Base-by-base conservation (phyloP, 768 basidiomycete genomes). In the Erythrobasidium yunnanense region DNA sequence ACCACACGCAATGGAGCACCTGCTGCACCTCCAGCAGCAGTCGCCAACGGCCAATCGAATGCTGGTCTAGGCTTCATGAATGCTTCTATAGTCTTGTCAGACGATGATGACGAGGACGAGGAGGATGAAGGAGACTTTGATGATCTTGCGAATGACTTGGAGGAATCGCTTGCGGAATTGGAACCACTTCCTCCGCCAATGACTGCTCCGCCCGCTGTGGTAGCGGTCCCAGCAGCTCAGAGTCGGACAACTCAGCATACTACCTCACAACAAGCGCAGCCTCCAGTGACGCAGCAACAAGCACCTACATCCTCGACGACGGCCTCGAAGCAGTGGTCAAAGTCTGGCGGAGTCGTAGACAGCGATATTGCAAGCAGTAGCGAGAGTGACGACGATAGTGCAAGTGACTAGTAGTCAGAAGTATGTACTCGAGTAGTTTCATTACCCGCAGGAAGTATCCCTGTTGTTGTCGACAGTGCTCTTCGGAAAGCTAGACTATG, bases 311-410 rank as follows among this genome's bases (percentile, higher is more conserved):
- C 32, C 18, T n/a, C 25, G 4, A 4, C 18, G 5, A 35, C 56
- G 29, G 25, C 56, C 18, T 22, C 47, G 32, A 46, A 63, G 60
- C 17, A 4, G 42, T 2, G 52, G 60, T 20, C 27, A 25, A 25
- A 47, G 15, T 17, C 60, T 50, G 25, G 46, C 46, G 11, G 27
- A 30, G 7, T 50, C 29, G 29, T 34, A 34, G 27, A 17, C 45
- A 27, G 34, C 56, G 60, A 63, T 23, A 63, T 63, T 4, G 60
- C 60, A 33, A 63, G 60, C 47, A 63, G 60, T 51, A 63, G 60
- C 49, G 60, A 63, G 23, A 63, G 60, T 46, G 57, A 60, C n/a
- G 42, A 47, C 32, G 60, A 63, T 50, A 50, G 60, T 30, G 60
- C n/a, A 11, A 42, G 38, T n/a, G 38, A 42, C n/a, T 42, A 42